phyloP scores from a whole-genome alignment of 78 protist species.

The slime mould (Dictyostelium discoideum) region DNA sequence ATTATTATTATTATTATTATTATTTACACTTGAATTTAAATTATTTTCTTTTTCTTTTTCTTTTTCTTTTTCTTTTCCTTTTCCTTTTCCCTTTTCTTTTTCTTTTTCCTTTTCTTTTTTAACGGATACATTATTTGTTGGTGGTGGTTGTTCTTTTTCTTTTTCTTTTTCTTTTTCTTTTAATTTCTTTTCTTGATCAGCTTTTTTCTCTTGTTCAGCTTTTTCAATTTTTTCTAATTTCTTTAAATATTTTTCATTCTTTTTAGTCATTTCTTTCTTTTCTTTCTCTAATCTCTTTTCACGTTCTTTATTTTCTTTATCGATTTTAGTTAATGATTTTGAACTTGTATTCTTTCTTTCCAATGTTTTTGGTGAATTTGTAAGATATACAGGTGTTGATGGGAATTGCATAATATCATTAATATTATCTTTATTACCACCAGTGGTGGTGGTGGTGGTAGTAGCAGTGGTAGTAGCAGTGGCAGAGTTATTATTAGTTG shows the following conservation, averaged over 20 bases:
- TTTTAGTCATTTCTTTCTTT: slow-evolving; percentile 24
- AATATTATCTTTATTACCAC: background rate
- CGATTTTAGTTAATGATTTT: slow-evolving; percentile 2
- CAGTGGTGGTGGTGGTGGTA: background rate
- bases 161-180: background rate
- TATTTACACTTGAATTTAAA: background rate
- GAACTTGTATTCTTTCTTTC: background rate
- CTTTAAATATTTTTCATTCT: slow-evolving; percentile 39
- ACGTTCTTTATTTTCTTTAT: slow-evolving; percentile 23
- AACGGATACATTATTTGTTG: background rate
- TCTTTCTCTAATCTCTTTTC: slow-evolving; percentile 36
- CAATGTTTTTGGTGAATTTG: background rate
- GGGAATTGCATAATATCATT: background rate
- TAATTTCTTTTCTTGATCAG: background rate
- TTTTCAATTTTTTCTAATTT: slow-evolving; percentile 12
- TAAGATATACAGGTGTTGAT: background rate
- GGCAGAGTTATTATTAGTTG: background rate
- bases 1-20: background rate
- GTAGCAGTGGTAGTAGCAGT: background rate
- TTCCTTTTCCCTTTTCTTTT: slow-evolving; percentile 16
- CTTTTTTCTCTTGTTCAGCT: slow-evolving; percentile 6
- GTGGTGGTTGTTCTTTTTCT: too few relatives aligned
- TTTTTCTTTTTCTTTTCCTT: slow-evolving; percentile 20
- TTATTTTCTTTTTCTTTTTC: slow-evolving; percentile 1
- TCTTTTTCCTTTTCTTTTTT: slow-evolving; percentile 21